phyloP scores from a whole-genome alignment of 352 stramenopile species.

The Pythium sp. region DNA sequence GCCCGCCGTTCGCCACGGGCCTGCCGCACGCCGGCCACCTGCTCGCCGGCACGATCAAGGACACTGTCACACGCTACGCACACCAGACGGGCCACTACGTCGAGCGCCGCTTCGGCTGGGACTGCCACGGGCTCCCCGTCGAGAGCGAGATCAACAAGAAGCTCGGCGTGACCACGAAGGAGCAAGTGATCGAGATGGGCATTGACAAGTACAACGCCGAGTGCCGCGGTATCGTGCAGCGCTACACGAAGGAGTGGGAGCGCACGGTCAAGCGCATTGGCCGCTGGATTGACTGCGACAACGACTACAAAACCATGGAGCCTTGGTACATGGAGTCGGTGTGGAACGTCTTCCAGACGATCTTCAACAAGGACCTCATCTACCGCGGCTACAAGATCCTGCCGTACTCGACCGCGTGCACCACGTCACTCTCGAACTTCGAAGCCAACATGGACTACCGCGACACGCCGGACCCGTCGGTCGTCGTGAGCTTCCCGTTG shows the following conservation, averaged over 20 bases:
- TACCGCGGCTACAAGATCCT: conserved; percentile 99
- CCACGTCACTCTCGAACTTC: conserved; percentile 99
- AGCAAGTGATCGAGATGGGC: conserved; percentile 97
- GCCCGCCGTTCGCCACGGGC: conserved; percentile 98
- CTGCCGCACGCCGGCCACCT: conserved; percentile 99
- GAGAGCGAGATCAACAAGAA: conserved; percentile 99
- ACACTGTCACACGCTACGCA: conserved; percentile 99
- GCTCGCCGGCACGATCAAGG: conserved; percentile 99
- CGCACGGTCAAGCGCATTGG: conserved; percentile 96
- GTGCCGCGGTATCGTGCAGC: conserved; percentile 96
- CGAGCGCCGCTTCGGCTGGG: conserved; percentile 97
- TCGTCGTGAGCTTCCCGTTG: conserved; percentile 96
- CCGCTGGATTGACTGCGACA: conserved; percentile 99
- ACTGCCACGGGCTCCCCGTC: conserved; percentile 99
- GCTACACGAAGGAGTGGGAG: conserved; percentile 99
- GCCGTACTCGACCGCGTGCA: conserved; percentile 98
- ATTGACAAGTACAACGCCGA: conserved; percentile 99
- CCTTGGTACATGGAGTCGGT: conserved; percentile 99
- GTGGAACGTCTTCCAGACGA: conserved; percentile 99
- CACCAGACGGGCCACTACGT: conserved; percentile 98
- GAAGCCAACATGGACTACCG: conserved; percentile 99
- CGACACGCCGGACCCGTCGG: conserved; percentile 96
- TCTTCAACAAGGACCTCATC: conserved; percentile 98
- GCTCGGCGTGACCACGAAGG: conserved; percentile 95
- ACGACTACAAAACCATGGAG: conserved; percentile 99